Evolutionary conservation across 345 rosid genomes (phyloP), one percentile per base, ranked within the genome.

Genomic region (Aurinia saxatilis): DNA sequence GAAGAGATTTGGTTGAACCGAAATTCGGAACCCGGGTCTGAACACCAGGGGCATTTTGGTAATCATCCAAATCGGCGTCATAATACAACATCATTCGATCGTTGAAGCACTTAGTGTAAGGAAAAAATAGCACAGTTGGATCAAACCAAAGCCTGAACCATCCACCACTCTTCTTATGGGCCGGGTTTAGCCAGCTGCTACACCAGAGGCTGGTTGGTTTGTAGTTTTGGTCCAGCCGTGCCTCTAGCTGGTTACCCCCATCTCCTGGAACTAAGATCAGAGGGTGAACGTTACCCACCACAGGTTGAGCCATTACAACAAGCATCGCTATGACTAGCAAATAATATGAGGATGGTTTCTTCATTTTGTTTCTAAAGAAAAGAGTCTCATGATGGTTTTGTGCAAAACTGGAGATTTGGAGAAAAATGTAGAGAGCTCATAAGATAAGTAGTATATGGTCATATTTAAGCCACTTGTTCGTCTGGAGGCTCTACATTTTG

Each of bases 91-190:
- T 79, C 93, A 92, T 88, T 4, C 95, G 82, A 3, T 82, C 78
- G 21, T 83, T 79, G 63, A 86, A 88, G 71, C 98, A 92, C 58
- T 56, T 67, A 6, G 96, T 82, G 54, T 84, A 82, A 12, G 96
- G 87, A 55, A 82, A 68, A 13, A 92, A 15, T 3, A 92, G 8
- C 18, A 92, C 96, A 12, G 71, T 39, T 19, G 80, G 73, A 66
- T 92, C 98, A 47, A 88, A 83, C 95, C 98, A 92, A 10, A 86
- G 54, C 74, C 93, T 80, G 80, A 88, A 91, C 96, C 98, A 86
- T 0, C 95, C 98, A 27, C 70, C 78, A 46, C 62, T 67, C 46
- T 78, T 75, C 71, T 77, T 83, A 5, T 8, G 47, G 34, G 72
- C 5, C 38, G 90, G 95, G 65, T 75, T 68, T 51, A 68, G 37